phyloP scores from a whole-genome alignment of 1,284 basidiomycete species.

The Trametes pubescens region DNA sequence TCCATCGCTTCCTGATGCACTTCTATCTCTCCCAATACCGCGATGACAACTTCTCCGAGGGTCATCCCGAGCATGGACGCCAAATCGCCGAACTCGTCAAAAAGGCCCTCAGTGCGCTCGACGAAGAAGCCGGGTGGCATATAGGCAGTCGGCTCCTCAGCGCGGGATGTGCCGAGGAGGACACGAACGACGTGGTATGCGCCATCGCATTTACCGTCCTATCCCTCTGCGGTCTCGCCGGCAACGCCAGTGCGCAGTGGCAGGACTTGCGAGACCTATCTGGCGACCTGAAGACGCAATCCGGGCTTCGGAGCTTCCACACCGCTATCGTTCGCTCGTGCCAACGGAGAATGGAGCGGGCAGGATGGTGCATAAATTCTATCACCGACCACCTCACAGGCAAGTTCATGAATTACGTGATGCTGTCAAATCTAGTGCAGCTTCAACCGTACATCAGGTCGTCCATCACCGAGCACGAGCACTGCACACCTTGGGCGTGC shows the following conservation, averaged over 20 bases:
- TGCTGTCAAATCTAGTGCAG: conserved; percentile 17
- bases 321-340: not conserved
- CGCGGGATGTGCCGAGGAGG: not conserved
- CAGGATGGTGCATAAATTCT: conserved; percentile 23
- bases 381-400: conserved; percentile 5
- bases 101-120: conserved; percentile 13
- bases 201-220: conserved; percentile 10
- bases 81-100: conserved; percentile 8
- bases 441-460: conserved; percentile 15
- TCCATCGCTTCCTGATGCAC: conserved; percentile 9
- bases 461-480: conserved; percentile 8
- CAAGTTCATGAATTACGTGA: not conserved
- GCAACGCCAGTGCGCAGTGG: not conserved
- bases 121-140: conserved; percentile 12
- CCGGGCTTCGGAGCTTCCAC: conserved; percentile 9
- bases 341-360: conserved; percentile 6
- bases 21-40: conserved; percentile 4
- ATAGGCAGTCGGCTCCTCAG: not conserved
- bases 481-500: conserved; percentile 17
- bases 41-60: not conserved
- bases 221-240: conserved; percentile 9
- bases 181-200: conserved; percentile 5
- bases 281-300: not conserved
- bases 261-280: not conserved
- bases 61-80: conserved; percentile 6